Conservation (phyloP, 208 protist genomes). For the Novymonas esmeraldas region DNA sequence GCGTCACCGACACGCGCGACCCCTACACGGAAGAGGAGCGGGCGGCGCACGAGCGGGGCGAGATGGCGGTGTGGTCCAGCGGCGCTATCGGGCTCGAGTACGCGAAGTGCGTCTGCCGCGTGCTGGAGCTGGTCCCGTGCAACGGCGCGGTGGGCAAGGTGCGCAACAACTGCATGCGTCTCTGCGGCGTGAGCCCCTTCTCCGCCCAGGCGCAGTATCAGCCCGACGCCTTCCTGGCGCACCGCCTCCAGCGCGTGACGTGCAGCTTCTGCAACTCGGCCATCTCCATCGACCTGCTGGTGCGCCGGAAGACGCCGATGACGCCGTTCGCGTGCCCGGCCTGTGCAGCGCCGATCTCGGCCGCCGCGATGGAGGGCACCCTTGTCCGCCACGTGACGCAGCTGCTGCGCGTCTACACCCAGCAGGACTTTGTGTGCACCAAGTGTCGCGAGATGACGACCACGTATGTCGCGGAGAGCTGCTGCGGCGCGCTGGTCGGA, state of each 20-base stretch:
- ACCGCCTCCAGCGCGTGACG: conserved; percentile 43
- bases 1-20: conserved; percentile 55
- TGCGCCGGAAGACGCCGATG: conserved; percentile 28
- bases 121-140: conserved; percentile 77
- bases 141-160: conserved; percentile 68
- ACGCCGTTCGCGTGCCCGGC: conserved; percentile 56
- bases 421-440: conserved; percentile 89
- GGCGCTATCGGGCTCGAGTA: conserved; percentile 74
- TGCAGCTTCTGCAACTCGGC: conserved; percentile 85
- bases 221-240: conserved; percentile 39
- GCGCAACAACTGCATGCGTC: conserved; percentile 88
- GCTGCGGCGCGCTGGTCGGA: conserved; percentile 77
- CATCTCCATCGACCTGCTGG: conserved; percentile 62
- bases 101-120: conserved; percentile 69
- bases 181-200: conserved; percentile 89
- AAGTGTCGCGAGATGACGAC: conserved; percentile 81
- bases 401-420: conserved; percentile 48
- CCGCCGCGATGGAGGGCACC: conserved; percentile 64
- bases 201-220: conserved; percentile 59
- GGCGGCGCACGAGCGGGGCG: conserved; percentile 19
- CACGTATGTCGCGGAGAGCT: conserved; percentile 69
- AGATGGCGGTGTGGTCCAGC: conserved; percentile 38
- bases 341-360: conserved; percentile 73
- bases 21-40: conserved; percentile 61
- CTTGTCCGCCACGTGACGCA: conserved; percentile 80